Evolutionary conservation across 2,329 filamentous ascomycete genomes (phyloP).

Genomic region (Xylaria sp.): DNA sequence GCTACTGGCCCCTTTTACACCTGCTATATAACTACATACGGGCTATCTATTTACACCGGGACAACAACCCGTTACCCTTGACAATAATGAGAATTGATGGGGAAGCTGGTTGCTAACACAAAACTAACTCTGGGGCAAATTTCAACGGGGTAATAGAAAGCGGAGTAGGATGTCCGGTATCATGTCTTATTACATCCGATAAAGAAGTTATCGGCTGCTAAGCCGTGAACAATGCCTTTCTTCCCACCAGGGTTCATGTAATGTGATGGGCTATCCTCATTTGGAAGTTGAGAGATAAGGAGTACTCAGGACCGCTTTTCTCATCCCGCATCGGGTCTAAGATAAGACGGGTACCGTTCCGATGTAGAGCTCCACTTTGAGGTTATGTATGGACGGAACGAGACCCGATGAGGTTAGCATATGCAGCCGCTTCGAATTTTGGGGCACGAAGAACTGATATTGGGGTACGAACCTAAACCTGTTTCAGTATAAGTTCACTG

Average conservation of each 20-base stretch:
- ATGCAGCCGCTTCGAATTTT: too few relatives aligned
- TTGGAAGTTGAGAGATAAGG: not conserved
- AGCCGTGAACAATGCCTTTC: not conserved
- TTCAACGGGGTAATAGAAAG: not conserved
- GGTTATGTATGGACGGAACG: not conserved
- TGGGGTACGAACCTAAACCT: too few relatives aligned
- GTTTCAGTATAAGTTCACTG: too few relatives aligned
- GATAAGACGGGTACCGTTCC: not conserved
- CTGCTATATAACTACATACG: too few relatives aligned
- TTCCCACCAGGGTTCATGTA: not conserved
- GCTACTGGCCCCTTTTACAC: too few relatives aligned
- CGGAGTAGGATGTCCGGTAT: not conserved
- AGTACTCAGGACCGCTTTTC: not conserved
- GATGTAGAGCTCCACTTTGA: not conserved
- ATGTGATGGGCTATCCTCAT: not conserved
- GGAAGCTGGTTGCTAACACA: not conserved
- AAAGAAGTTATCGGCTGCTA: not conserved
- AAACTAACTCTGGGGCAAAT: not conserved
- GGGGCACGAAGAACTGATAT: too few relatives aligned
- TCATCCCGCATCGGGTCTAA: not conserved
- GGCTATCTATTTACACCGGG: too few relatives aligned
- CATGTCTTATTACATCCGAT: not conserved
- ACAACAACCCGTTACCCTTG: too few relatives aligned
- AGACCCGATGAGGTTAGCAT: not conserved
- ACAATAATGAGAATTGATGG: not conserved